Evolutionary conservation across 1,139 yeast genomes (phyloP).

Genomic region (Taphrina communis): DNA sequence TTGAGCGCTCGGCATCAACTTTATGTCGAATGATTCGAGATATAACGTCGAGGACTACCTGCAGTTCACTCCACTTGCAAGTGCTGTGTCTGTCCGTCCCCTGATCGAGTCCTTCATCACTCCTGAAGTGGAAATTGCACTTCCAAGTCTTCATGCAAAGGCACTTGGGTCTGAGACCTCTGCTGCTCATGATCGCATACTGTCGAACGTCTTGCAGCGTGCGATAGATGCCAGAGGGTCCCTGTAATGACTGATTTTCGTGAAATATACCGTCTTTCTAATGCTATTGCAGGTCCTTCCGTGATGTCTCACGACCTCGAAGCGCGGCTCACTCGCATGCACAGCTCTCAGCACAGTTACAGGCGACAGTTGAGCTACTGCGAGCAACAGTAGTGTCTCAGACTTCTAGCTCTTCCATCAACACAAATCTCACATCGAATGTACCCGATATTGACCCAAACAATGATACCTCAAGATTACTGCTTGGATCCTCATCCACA

Average conservation of each 20-base stretch:
- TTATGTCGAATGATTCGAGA: constrained; percentile 16
- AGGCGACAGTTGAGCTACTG: background rate
- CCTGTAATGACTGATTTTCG: background rate
- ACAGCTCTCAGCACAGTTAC: background rate
- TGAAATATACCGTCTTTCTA: background rate
- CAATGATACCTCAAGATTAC: background rate
- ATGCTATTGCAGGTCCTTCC: background rate
- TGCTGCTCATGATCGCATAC: background rate
- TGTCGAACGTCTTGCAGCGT: background rate
- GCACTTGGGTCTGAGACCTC: background rate
- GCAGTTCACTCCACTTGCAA: constrained; percentile 29
- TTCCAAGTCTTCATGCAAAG: background rate
- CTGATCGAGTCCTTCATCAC: constrained; percentile 13
- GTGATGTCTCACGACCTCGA: background rate
- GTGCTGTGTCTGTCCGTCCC: constrained; percentile 7
- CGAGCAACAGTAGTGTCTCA: background rate
- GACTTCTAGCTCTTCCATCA: background rate
- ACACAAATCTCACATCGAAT: background rate
- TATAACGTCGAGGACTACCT: constrained; percentile 23
- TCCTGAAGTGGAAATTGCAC: background rate
- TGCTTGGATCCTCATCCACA: background rate
- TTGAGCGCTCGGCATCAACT: background rate
- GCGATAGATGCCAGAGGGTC: background rate
- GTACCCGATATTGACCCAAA: background rate
- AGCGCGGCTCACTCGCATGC: background rate